phyloP scores from a whole-genome alignment of 2,329 filamentous ascomycete species.

The Colletotrichum shisoi region DNA sequence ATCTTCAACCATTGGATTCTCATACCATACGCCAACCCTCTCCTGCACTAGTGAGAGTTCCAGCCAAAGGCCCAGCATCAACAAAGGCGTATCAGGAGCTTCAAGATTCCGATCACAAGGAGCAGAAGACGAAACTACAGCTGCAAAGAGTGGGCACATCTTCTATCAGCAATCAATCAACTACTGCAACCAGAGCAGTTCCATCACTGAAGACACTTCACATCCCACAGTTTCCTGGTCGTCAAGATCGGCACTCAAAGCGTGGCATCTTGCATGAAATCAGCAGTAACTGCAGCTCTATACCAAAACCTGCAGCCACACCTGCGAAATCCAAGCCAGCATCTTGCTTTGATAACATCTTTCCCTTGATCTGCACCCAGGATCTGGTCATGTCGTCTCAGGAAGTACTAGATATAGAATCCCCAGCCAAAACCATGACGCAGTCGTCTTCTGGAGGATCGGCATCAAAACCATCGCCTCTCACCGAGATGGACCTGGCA shows the following conservation, averaged over 20 bases:
- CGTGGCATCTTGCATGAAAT: conserved; percentile 13
- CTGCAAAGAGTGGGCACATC: background rate
- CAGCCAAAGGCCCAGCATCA: background rate
- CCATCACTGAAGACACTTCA: background rate
- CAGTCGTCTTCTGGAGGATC: conserved; percentile 19
- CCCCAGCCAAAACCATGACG: conserved; percentile 37
- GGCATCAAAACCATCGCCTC: conserved; percentile 1
- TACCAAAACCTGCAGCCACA: background rate
- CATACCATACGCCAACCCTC: too few species aligned
- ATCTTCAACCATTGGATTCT: background rate
- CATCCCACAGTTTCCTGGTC: too few species aligned
- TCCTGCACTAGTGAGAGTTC: background rate
- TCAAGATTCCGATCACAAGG: background rate
- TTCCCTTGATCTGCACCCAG: conserved; percentile 55
- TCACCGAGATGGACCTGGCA: conserved; percentile 27
- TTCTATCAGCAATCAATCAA: background rate
- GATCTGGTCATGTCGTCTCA: conserved; percentile 58
- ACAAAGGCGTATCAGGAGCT: background rate
- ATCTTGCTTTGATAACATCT: conserved; percentile 9
- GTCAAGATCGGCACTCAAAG: conserved; percentile 4
- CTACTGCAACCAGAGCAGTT: background rate
- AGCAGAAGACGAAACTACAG: background rate
- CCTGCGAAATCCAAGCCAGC: background rate
- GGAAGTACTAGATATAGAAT: conserved; percentile 55
- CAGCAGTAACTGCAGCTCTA: conserved; percentile 12